Evolutionary conservation across 352 stramenopile species (phyloP), one percentile per base, ranked within the genome.

Genomic region (Globisporangium orthogonon): DNA sequence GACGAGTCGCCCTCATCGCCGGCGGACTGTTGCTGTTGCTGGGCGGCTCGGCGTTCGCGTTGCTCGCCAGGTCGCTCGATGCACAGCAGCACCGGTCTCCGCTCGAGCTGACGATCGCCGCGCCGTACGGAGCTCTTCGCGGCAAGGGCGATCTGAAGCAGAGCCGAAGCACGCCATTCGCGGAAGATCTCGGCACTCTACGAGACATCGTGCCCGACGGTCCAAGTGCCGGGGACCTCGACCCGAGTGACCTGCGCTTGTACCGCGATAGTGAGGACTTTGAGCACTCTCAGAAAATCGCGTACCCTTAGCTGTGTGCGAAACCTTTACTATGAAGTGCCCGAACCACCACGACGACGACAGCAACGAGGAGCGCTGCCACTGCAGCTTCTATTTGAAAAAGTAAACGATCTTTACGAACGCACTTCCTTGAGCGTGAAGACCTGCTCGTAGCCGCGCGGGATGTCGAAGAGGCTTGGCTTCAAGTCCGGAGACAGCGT

Each of bases 361-460:
- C 37, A 17, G 10, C 11, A 17, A 43, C 2, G 11, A 43, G 37
- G 17, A 17, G 35, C 35, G 35, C 35, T 11, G 7, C 7, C 37
- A 37, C 11, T 17, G 23, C 33, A 43, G 37, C 37, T 43, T 43
- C 37, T 43, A 43, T 17, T 43, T 23, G 23, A 11, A 41, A 11
- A 14, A 13, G 14, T 41, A 11, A 14, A 41, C 35, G 9, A 11
- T 11, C 11, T 14, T 35, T 72, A 81, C 37, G 54, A 67, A 0
- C 75, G 66, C 40, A 86, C 75, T 65, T 86, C 75, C 39, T 86
- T 74, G 31, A 86, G 48, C 1, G 73, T 70, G 48, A 76, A 76
- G 30, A 91, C 81, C 62, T 80, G 71, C 7, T 69, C 54, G 54
- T 86, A 91, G 33, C 63, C 69, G 3, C 54, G 56, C 9, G 78